phyloP scores from a whole-genome alignment of 2,329 filamentous ascomycete genomes.

The Fusarium acutatum region DNA sequence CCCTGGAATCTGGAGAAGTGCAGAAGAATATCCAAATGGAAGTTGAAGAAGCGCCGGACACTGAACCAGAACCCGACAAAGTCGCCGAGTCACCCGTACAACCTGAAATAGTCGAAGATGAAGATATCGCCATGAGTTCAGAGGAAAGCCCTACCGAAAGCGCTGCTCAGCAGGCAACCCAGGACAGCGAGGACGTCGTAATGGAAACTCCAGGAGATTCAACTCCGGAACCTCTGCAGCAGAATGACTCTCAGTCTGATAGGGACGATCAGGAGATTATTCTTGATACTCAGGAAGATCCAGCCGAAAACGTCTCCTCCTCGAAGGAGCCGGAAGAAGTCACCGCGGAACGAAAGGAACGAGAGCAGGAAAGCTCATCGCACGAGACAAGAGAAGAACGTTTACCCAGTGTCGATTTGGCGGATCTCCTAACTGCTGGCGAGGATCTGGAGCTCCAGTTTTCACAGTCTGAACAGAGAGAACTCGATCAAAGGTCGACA shows the following conservation, averaged over 20 bases:
- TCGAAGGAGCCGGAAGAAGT: background rate
- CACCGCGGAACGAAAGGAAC: background rate
- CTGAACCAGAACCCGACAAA: background rate
- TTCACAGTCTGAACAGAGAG: background rate
- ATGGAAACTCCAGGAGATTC: background rate
- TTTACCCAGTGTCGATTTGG: background rate
- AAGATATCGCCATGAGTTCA: background rate
- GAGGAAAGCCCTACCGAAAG: background rate
- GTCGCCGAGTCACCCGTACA: background rate
- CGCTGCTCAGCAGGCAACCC: background rate
- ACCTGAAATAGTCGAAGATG: background rate
- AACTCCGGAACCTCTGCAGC: too few species aligned
- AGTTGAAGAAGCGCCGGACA: background rate
- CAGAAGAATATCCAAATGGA: background rate
- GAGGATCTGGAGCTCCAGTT: background rate
- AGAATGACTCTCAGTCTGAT: background rate
- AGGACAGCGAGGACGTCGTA: background rate
- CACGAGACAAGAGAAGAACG: background rate
- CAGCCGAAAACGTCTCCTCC: background rate
- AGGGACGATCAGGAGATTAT: background rate
- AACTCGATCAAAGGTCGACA: background rate
- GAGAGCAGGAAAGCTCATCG: background rate
- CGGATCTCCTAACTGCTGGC: background rate
- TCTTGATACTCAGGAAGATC: background rate
- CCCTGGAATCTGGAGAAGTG: background rate